Percentiles rank a stretch among this genome's conserved stretches.
Conservation (phyloP, 2,329 filamentous ascomycete genomes). For the Clonostachys sp. region DNA sequence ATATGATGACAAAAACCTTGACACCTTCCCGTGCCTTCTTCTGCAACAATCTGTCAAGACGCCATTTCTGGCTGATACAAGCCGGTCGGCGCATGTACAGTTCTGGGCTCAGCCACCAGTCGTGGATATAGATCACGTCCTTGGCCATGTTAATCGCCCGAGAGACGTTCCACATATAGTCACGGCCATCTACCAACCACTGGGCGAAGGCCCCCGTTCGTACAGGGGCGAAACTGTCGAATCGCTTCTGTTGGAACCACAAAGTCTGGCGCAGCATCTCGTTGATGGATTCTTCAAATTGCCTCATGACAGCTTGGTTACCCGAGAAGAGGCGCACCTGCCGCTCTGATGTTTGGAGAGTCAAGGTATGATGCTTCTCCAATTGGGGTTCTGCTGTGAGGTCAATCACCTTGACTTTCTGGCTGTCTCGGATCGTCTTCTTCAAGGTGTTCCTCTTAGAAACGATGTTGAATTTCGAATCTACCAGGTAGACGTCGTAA, state of each 20-base stretch:
- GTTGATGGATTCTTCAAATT: conserved; percentile 90
- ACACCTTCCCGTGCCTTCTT: conserved; percentile 91
- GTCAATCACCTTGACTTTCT: conserved; percentile 48
- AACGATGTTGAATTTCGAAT: conserved; percentile 79
- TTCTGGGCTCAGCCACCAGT: conserved; percentile 98
- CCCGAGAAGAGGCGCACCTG: conserved; percentile 87
- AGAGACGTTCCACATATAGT: conserved; percentile 99
- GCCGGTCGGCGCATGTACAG: conserved; percentile 91
- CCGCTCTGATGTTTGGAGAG: conserved; percentile 85
- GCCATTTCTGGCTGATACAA: conserved; percentile 97
- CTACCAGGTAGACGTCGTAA: conserved; percentile 97
- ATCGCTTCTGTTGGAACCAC: conserved; percentile 82
- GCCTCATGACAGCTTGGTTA: conserved; percentile 81
- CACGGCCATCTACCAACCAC: conserved; percentile 93
- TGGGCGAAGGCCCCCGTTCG: conserved; percentile 83
- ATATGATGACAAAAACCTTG: conserved; percentile 96
- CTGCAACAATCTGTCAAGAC: conserved; percentile 87
- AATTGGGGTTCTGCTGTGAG: conserved; percentile 27
- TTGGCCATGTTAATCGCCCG: conserved; percentile 94
- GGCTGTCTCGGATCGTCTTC: conserved; percentile 46
- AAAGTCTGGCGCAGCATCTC: conserved; percentile 79
- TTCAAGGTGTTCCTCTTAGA: conserved; percentile 60
- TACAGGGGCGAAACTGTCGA: conserved; percentile 90
- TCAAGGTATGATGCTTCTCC: conserved; percentile 75
- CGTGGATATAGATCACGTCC: conserved; percentile 98